A percentile compares a stretch with the other conserved stretches of the same genome.
phyloP scores from a whole-genome alignment of 371 early-diverging fungal species.

The Lichtheimia ornata region DNA sequence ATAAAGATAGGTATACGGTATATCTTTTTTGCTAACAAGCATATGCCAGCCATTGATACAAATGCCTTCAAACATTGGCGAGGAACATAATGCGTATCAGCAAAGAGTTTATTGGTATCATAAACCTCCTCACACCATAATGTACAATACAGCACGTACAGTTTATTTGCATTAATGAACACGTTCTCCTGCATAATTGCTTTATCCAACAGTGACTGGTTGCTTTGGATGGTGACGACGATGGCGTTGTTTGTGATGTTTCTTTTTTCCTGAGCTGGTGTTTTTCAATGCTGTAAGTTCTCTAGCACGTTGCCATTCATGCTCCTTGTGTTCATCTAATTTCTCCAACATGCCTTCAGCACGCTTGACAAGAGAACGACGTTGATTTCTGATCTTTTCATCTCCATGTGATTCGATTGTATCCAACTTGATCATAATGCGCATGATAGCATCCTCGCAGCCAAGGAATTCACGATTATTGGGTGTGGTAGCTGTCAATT shows the following conservation, averaged over 20 bases:
- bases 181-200: too few species aligned
- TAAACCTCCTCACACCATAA: too few species aligned
- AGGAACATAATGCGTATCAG: too few species aligned
- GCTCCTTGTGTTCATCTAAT: constrained; percentile 41
- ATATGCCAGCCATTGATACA: too few species aligned
- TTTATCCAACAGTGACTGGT: constrained; percentile 4
- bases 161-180: too few species aligned
- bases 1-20: too few species aligned
- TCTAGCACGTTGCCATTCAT: constrained; percentile 38
- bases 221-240: constrained; percentile 7
- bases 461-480: constrained; percentile 23
- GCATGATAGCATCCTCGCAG: constrained; percentile 27
- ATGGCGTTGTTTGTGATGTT: constrained; percentile 1
- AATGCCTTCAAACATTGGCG: too few species aligned
- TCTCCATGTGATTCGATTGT: constrained; percentile 44
- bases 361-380: constrained; percentile 33
- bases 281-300: constrained; percentile 8
- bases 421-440: constrained; percentile 36
- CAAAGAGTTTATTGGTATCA: too few species aligned
- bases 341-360: constrained; percentile 35
- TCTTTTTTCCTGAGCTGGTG: constrained; percentile 27
- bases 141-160: too few species aligned
- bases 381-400: constrained; percentile 31
- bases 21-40: too few species aligned
- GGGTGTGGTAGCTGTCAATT: constrained; percentile 14